Percentiles rank a stretch among this genome's conserved stretches.
phyloP scores from a whole-genome alignment of 352 stramenopile genomes.

The Bremia lactucae region DNA sequence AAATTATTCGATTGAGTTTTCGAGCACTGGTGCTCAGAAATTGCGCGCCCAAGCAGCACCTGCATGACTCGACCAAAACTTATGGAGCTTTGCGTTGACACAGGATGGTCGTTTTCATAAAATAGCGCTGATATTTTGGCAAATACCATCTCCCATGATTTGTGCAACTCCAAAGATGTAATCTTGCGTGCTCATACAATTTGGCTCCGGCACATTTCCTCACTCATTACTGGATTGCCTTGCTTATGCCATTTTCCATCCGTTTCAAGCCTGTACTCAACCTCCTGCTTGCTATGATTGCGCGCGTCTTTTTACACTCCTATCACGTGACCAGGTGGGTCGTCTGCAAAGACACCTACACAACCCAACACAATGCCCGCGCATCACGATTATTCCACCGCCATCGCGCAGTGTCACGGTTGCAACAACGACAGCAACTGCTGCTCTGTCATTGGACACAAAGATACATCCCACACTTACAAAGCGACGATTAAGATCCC shows the following conservation, averaged over 20 bases:
- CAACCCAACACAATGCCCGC: too few relatives aligned
- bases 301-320: too few relatives aligned
- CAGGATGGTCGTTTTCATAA: slow-evolving; percentile 12
- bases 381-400: too few relatives aligned
- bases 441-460: too few relatives aligned
- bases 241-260: slow-evolving; percentile 11
- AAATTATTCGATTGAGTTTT: slow-evolving; percentile 1
- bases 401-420: too few relatives aligned
- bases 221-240: slow-evolving; percentile 7
- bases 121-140: slow-evolving; percentile 24
- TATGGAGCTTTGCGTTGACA: slow-evolving; percentile 13
- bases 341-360: too few relatives aligned
- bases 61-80: slow-evolving; percentile 30
- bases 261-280: too few relatives aligned
- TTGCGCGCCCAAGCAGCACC: slow-evolving; percentile 39
- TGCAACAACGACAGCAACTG: too few relatives aligned
- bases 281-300: too few relatives aligned
- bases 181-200: slow-evolving; percentile 9
- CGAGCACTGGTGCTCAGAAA: slow-evolving; percentile 31
- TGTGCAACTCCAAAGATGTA: slow-evolving; percentile 11
- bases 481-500: too few relatives aligned
- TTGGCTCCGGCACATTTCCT: slow-evolving; percentile 8
- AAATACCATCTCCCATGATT: slow-evolving; percentile 29
- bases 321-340: too few relatives aligned
- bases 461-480: too few relatives aligned